A percentile compares a stretch with the other conserved stretches of the same genome.
Conservation (phyloP, 306 rosid species). For the Sicyos edulis region DNA sequence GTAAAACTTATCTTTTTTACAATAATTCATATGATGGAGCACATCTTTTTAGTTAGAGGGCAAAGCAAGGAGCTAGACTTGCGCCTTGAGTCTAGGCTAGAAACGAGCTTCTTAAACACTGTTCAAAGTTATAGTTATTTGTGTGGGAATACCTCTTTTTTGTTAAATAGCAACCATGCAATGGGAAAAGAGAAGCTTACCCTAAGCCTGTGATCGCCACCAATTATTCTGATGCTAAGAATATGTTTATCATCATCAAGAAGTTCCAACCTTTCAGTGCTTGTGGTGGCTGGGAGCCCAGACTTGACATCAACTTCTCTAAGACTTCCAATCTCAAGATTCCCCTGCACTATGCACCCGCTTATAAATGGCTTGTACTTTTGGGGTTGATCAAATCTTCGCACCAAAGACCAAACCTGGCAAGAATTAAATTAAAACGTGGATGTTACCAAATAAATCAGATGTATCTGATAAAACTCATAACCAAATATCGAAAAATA, state of each 20-base stretch:
- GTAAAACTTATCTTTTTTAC: no score
- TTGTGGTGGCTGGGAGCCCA: slow-evolving; percentile 97
- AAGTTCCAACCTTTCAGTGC: slow-evolving; percentile 86
- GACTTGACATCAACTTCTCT: slow-evolving; percentile 91
- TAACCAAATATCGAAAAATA: neutral
- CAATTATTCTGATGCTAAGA: slow-evolving; percentile 69
- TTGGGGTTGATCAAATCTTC: slow-evolving; percentile 90
- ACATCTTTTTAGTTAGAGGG: no score
- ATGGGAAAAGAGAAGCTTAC: slow-evolving; percentile 37
- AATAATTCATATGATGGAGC: no score
- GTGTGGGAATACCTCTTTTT: neutral
- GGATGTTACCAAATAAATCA: slow-evolving; percentile 24
- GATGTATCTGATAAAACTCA: slow-evolving; percentile 15
- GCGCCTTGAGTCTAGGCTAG: no score
- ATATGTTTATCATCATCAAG: slow-evolving; percentile 85
- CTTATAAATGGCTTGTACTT: slow-evolving; percentile 87
- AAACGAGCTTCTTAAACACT: no score
- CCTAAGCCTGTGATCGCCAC: slow-evolving; percentile 92
- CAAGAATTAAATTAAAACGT: slow-evolving; percentile 9
- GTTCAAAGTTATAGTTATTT: neutral
- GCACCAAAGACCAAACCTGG: slow-evolving; percentile 95
- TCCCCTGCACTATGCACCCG: slow-evolving; percentile 77
- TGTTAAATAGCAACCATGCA: neutral
- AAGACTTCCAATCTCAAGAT: slow-evolving; percentile 79
- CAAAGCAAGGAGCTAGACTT: no score